phyloP scores from a whole-genome alignment of 1,284 basidiomycete species.

The Ceratobasidium sp. region DNA sequence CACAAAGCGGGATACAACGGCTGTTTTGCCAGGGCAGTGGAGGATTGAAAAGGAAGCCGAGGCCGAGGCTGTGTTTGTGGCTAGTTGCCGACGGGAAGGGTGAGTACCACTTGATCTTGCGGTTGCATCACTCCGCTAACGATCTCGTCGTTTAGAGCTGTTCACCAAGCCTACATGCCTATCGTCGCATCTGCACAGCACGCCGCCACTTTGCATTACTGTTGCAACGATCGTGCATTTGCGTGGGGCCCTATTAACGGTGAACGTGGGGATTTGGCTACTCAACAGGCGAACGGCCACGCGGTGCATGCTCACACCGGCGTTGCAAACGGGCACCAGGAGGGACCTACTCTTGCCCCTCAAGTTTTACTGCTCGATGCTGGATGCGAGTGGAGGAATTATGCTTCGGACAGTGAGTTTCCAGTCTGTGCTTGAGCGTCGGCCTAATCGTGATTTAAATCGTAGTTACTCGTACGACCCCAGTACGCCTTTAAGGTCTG shows the following conservation, averaged over 20 bases:
- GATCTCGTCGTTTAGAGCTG: conserved; percentile 63
- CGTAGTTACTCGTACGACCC: conserved; percentile 84
- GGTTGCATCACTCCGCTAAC: background rate
- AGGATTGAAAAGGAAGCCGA: conserved; percentile 90
- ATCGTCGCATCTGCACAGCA: conserved; percentile 88
- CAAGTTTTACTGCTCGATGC: conserved; percentile 93
- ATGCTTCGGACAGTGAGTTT: conserved; percentile 77
- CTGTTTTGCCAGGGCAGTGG: conserved; percentile 79
- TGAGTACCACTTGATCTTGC: conserved; percentile 57
- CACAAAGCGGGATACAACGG: conserved; percentile 63
- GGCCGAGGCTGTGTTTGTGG: conserved; percentile 91
- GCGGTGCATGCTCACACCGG: conserved; percentile 55
- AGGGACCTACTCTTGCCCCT: conserved; percentile 61
- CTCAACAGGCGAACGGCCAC: conserved; percentile 65
- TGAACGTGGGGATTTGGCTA: conserved; percentile 62
- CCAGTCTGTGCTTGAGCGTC: conserved; percentile 3
- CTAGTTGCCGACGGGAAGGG: conserved; percentile 87
- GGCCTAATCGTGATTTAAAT: background rate
- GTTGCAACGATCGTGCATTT: conserved; percentile 84
- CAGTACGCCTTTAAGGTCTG: conserved; percentile 55
- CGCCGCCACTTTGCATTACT: conserved; percentile 91
- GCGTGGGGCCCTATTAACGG: conserved; percentile 78
- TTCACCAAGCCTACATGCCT: conserved; percentile 90
- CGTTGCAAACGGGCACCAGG: conserved; percentile 55
- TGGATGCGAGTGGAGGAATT: conserved; percentile 89